phyloP scores from a whole-genome alignment of 352 stramenopile genomes.

The Pythium rhizo-oryzae region DNA sequence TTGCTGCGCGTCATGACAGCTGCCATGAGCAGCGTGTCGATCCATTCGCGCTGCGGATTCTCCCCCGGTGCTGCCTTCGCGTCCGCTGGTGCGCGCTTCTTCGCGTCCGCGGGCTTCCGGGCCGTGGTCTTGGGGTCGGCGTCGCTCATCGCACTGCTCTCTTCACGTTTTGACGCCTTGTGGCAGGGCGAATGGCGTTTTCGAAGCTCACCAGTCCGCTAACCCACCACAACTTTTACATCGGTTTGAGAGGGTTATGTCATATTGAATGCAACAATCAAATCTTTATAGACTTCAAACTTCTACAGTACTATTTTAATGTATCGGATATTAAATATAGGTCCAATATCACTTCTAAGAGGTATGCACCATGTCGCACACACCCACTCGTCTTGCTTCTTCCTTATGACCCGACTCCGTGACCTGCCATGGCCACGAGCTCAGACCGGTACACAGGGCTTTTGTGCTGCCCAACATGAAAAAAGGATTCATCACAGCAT shows the following conservation, averaged over 20 bases:
- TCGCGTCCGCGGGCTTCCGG: constrained; percentile 24
- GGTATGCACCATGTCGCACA: constrained; percentile 35
- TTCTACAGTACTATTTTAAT: no score
- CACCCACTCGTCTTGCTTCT: constrained; percentile 9
- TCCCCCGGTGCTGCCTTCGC: constrained; percentile 7
- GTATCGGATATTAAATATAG: no score
- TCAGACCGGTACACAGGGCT: no score
- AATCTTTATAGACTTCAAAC: no score
- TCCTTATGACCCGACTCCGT: background rate
- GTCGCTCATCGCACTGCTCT: constrained; percentile 26
- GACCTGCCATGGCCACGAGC: background rate
- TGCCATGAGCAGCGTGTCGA: constrained; percentile 77
- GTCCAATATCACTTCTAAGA: no score
- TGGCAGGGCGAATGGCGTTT: constrained; percentile 19
- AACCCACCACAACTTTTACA: constrained; percentile 21
- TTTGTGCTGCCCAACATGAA: no score
- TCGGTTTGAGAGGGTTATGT: constrained; percentile 12
- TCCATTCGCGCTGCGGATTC: constrained; percentile 74
- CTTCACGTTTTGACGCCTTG: constrained; percentile 17
- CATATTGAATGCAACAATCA: no score
- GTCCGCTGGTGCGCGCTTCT: constrained; percentile 13
- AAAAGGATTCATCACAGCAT: no score
- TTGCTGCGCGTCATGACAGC: constrained; percentile 76
- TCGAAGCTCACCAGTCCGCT: constrained; percentile 23
- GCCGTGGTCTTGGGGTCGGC: constrained; percentile 16